Percentiles rank a stretch among this genome's conserved stretches.
phyloP scores from a whole-genome alignment of 2,329 filamentous ascomycete genomes.

The Penicillium expansum region DNA sequence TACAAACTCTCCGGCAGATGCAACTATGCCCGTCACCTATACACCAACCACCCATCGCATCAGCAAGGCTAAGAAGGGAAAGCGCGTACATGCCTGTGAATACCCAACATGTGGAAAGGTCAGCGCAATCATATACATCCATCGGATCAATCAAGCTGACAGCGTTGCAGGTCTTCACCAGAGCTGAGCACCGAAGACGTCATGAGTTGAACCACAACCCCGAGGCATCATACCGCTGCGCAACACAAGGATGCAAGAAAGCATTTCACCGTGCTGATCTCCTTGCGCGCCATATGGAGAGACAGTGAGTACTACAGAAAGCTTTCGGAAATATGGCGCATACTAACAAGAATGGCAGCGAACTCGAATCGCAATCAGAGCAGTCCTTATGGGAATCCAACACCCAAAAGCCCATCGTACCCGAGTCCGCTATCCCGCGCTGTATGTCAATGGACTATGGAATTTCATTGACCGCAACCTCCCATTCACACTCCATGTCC shows the following conservation, averaged over 20 bases:
- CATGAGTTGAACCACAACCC: constrained; percentile 53
- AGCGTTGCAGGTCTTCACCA: constrained; percentile 46
- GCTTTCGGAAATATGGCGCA: not conserved
- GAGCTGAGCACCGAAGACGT: constrained; percentile 49
- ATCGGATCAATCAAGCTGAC: constrained; percentile 11
- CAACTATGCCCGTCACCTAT: constrained; percentile 42
- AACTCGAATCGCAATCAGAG: constrained; percentile 37
- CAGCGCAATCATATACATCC: constrained; percentile 16
- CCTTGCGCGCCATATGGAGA: constrained; percentile 49
- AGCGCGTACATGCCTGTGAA: constrained; percentile 50
- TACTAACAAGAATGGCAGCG: constrained; percentile 27
- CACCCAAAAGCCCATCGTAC: constrained; percentile 20
- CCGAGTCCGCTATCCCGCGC: constrained; percentile 24
- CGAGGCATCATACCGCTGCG: constrained; percentile 46
- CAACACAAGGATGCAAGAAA: constrained; percentile 45
- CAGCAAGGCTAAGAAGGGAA: constrained; percentile 54
- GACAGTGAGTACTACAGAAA: constrained; percentile 42
- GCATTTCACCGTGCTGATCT: constrained; percentile 50
- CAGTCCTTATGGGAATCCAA: constrained; percentile 29
- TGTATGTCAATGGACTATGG: constrained; percentile 23
- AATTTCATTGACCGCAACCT: constrained; percentile 26
- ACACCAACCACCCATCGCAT: constrained; percentile 51
- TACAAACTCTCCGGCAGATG: constrained; percentile 30
- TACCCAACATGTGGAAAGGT: constrained; percentile 50
- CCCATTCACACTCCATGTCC: constrained; percentile 36